These are phyloP conservation scores for Termitomyces bulborhizus DNA, from an alignment of 768 basidiomycete genomes.

Conservation along the genomic window DNA sequence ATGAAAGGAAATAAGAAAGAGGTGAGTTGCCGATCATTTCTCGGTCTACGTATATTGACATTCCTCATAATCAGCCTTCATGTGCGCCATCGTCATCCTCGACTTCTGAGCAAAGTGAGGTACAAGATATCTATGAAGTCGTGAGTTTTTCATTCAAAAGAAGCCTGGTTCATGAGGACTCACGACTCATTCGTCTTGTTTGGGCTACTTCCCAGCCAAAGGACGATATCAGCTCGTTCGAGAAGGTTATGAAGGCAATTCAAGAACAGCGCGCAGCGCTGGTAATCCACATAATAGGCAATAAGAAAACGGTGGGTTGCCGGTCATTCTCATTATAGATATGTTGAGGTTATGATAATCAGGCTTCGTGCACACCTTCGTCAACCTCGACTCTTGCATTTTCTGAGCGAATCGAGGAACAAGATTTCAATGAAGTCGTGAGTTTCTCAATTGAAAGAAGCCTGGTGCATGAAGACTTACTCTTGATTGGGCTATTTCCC, in stretches of 20 bases:
- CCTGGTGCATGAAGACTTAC: background rate
- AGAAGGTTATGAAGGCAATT: background rate
- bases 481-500: background rate
- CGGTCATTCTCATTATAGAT: background rate
- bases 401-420: background rate
- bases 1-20: background rate
- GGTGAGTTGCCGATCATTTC: background rate
- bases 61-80: background rate
- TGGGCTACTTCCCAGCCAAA: too few relatives aligned
- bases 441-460: background rate
- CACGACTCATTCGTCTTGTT: background rate
- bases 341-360: background rate
- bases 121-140: background rate
- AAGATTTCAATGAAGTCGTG: background rate
- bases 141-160: background rate
- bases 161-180: background rate
- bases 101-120: background rate
- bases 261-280: background rate
- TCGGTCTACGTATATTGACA: background rate
- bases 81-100: background rate
- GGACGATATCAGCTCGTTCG: background rate
- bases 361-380: background rate
- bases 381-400: background rate
- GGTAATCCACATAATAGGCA: background rate
- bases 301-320: background rate